Evolutionary conservation across 305 asterid genomes (phyloP).

Genomic region (Fraxinus xanthoxyloides): DNA sequence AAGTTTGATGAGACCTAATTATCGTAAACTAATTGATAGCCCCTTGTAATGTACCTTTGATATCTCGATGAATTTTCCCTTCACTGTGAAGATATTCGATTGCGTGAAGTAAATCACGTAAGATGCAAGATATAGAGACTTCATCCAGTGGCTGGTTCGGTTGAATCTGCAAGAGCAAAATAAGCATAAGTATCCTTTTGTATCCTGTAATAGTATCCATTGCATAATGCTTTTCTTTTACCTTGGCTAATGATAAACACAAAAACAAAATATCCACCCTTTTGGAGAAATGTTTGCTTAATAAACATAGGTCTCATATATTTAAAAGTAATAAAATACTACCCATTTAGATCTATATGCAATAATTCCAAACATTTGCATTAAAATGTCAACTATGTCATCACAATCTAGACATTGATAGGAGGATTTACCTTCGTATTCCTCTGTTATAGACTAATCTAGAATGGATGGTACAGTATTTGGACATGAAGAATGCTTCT

Average conservation of each 20-base stretch:
- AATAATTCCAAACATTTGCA: background rate
- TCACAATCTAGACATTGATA: background rate
- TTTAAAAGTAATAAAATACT: background rate
- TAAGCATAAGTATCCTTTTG: constrained; percentile 13
- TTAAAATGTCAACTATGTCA: constrained; percentile 2
- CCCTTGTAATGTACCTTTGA: constrained; percentile 60
- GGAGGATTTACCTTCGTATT: constrained; percentile 15
- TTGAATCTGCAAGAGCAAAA: constrained; percentile 60
- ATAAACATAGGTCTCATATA: background rate
- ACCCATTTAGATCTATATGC: constrained; percentile 3
- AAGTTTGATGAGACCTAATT: constrained; percentile 1
- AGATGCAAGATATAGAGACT: background rate
- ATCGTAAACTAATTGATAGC: constrained; percentile 13
- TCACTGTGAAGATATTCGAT: constrained; percentile 87
- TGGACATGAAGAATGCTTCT: background rate
- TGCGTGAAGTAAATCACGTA: constrained; percentile 85
- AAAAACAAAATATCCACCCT: background rate
- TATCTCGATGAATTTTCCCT: constrained; percentile 96
- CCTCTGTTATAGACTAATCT: constrained; percentile 17
- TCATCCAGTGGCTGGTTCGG: constrained; percentile 95
- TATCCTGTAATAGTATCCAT: background rate
- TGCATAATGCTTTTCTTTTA: background rate
- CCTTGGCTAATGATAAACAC: background rate
- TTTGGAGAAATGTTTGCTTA: background rate
- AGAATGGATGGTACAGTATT: background rate